Evolutionary conservation across 768 basidiomycete genomes (phyloP).

Genomic region (Tricholoma furcatifolium): DNA sequence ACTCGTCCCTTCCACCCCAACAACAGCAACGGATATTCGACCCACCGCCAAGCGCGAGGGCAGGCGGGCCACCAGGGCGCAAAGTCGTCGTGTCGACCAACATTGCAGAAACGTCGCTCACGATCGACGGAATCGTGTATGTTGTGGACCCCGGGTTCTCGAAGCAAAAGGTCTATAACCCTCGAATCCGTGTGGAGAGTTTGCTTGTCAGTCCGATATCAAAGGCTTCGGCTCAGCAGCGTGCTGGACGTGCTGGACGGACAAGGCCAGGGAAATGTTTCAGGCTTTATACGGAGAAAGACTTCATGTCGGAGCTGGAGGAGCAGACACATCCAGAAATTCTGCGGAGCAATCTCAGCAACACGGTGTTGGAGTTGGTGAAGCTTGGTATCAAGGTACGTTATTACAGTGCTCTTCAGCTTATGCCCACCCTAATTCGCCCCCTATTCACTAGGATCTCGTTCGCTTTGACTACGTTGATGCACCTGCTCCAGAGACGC

Average conservation of each 20-base stretch:
- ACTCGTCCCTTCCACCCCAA: slow-evolving; percentile 90
- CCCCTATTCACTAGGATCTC: slow-evolving; percentile 56
- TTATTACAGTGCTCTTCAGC: slow-evolving; percentile 1
- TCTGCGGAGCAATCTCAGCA: slow-evolving; percentile 88
- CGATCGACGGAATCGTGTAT: slow-evolving; percentile 99
- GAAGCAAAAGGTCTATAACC: slow-evolving; percentile 98
- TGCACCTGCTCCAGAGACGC: slow-evolving; percentile 91
- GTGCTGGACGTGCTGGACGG: slow-evolving; percentile 94
- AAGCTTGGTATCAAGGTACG: slow-evolving; percentile 88
- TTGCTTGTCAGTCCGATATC: slow-evolving; percentile 93
- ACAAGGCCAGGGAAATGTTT: slow-evolving; percentile 98
- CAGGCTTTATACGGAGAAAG: slow-evolving; percentile 93
- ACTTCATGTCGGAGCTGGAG: slow-evolving; percentile 93
- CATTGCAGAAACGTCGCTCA: slow-evolving; percentile 95
- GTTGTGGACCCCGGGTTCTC: slow-evolving; percentile 98
- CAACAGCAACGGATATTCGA: slow-evolving; percentile 99
- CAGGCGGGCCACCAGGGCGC: slow-evolving; percentile 79
- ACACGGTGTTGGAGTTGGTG: slow-evolving; percentile 89
- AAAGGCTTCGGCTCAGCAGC: slow-evolving; percentile 94
- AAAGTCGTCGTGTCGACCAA: slow-evolving; percentile 97
- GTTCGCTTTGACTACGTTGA: slow-evolving; percentile 89
- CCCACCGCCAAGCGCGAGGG: slow-evolving; percentile 64
- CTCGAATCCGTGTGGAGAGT: slow-evolving; percentile 93
- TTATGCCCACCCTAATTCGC: neutral
- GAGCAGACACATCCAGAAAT: slow-evolving; percentile 99